Evolutionary conservation across 1,284 basidiomycete species (phyloP).

Genomic region (Mycena citricolor): DNA sequence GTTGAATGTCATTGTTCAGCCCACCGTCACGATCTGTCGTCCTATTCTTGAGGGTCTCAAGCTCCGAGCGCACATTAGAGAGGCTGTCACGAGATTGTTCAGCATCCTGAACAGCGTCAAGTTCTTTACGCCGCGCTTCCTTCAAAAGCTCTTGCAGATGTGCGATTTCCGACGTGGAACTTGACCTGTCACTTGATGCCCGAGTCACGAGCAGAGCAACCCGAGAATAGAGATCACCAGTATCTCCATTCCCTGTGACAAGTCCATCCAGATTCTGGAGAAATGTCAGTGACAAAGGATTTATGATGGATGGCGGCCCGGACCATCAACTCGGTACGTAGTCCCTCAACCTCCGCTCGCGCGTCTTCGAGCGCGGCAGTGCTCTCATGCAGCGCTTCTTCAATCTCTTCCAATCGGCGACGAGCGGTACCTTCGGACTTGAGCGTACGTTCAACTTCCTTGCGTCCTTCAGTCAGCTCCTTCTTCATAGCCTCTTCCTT

Average conservation of each 20-base stretch:
- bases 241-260: conserved; percentile 34
- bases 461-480: conserved; percentile 63
- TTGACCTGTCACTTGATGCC: conserved; percentile 43
- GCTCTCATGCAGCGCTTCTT: conserved; percentile 86
- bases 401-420: conserved; percentile 74
- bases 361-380: conserved; percentile 88
- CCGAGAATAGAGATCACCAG: conserved; percentile 38
- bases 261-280: conserved; percentile 55
- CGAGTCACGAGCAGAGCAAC: conserved; percentile 43
- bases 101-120: conserved; percentile 11
- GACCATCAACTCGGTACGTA: conserved; percentile 78
- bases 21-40: conserved; percentile 51
- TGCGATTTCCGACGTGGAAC: conserved; percentile 52
- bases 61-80: conserved; percentile 48
- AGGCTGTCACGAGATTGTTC: conserved; percentile 42
- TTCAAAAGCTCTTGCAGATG: conserved; percentile 50
- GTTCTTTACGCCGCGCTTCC: conserved; percentile 31
- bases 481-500: conserved; percentile 71
- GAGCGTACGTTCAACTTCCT: conserved; percentile 61
- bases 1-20: conserved; percentile 41
- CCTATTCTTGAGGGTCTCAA: conserved; percentile 58
- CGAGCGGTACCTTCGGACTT: conserved; percentile 66
- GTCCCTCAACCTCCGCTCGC: conserved; percentile 85
- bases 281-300: conserved; percentile 4
- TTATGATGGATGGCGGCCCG: conserved; percentile 31